Conservation (phyloP, 2,329 filamentous ascomycete genomes). For the Penicillium sp. region DNA sequence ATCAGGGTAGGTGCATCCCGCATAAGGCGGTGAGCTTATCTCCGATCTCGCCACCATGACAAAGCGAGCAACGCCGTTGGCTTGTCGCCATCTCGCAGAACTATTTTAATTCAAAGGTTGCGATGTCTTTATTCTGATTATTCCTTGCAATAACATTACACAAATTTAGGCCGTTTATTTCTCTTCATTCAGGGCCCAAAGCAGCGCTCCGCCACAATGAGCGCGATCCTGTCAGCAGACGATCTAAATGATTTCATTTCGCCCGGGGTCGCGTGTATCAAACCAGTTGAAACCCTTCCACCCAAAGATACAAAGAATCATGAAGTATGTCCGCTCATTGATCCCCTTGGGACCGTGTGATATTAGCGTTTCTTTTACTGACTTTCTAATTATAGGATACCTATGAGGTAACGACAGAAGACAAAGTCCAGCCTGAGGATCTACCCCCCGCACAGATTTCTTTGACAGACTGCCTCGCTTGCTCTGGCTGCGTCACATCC, state of each 20-base stretch:
- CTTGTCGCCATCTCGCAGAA: slow-evolving; percentile 5
- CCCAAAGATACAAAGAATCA: slow-evolving; percentile 51
- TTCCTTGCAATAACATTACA: neutral
- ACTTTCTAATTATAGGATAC: slow-evolving; percentile 45
- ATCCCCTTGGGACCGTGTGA: neutral
- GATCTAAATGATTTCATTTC: slow-evolving; percentile 99
- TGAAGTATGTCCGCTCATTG: slow-evolving; percentile 38
- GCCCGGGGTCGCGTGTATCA: slow-evolving; percentile 95
- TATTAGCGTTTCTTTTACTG: slow-evolving; percentile 12
- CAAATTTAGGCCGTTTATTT: neutral
- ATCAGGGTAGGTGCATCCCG: neutral
- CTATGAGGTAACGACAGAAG: slow-evolving; percentile 92
- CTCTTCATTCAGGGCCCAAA: slow-evolving; percentile 9
- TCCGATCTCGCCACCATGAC: slow-evolving; percentile 36
- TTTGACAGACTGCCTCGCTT: slow-evolving; percentile 93
- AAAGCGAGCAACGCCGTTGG: slow-evolving; percentile 26
- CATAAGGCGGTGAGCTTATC: slow-evolving; percentile 30
- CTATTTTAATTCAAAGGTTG: slow-evolving; percentile 3
- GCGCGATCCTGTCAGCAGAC: slow-evolving; percentile 92
- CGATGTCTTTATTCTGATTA: neutral
- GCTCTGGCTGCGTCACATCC: slow-evolving; percentile 95
- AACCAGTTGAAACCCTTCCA: slow-evolving; percentile 90
- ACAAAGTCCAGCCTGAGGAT: slow-evolving; percentile 60
- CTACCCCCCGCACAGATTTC: slow-evolving; percentile 83
- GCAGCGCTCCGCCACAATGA: slow-evolving; percentile 60